Base-by-base conservation (phyloP, 208 protist genomes). In the Jaenimonas drosophilae region DNA sequence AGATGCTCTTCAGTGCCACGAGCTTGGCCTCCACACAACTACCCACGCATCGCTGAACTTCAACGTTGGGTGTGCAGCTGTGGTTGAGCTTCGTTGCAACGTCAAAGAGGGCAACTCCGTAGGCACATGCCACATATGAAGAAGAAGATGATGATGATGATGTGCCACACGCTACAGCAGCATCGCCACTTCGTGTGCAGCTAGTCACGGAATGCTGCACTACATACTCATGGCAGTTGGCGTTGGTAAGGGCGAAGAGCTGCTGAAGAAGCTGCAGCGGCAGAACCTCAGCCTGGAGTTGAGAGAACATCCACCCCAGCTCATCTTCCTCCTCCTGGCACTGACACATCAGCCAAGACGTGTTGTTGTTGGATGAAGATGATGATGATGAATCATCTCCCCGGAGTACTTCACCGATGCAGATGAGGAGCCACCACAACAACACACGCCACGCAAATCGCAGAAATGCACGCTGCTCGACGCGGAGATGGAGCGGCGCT, bases 141-240 rank as follows among this genome's bases (percentile, higher is more conserved):
- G n/a, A n/a, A n/a, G n/a, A n/a, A n/a, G n/a, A n/a, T n/a, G n/a
- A n/a, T n/a, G n/a, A n/a, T n/a, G n/a, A n/a, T n/a, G n/a, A n/a
- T n/a, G n/a, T n/a, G 19, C 31, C 26, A 36, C 3, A 21, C 44
- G 21, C 14, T 28, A 49, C 12, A 27, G 11, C 14, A 16, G 30
- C 31, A 19, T 41, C 12, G n/a, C n/a, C 37, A 19, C 37, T 41
- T 34, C 30, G 30, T 7, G 30, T n/a, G n/a, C n/a, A n/a, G n/a
- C n/a, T n/a, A n/a, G n/a, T n/a, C n/a, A n/a, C n/a, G n/a, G n/a
- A n/a, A n/a, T n/a, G n/a, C n/a, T n/a, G n/a, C n/a, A 81, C 67
- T 17, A 76, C 49, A 46, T 64, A 75, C 55, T 62, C 67, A 52
- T 81, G 72, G 26, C 31, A 66, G 29, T 81, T 81, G 16, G 72